Evolutionary conservation across 805 yeast species (phyloP), one percentile per base, ranked within the genome.

Genomic region (Pichia cephalocereana): DNA sequence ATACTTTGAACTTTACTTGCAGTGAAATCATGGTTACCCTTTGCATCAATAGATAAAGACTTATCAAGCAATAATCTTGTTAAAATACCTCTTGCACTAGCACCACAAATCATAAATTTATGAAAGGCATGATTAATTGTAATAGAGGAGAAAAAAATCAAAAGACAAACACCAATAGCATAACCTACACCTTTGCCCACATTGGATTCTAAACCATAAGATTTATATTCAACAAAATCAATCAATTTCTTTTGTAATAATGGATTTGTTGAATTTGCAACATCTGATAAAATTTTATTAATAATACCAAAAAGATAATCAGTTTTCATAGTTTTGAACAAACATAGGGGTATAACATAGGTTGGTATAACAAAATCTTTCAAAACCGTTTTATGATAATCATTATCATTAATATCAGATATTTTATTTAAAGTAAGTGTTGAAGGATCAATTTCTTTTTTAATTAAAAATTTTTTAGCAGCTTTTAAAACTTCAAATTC

Each of bases 1-100:
- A 88, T 66, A 12, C 88, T 80, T 37, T 91, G 86, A 48, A 89
- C 74, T 52, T 79, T 81, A 48, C 93, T 86, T 37, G 77, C 72
- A 1, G 95, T 81, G 59, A 70, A 86, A 50, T 73, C 69, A 56
- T 80, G 82, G 44, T 72, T 77, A 6, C 90, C 79, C 46, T 70
- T 71, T 9, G 80, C 74, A 48, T 82, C 79, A 39, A 88, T 69
- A 45, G 64, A 69, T 56, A 85, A 77, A 15, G 87, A 70, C 62
- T 88, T 88, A 43, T 76, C 77, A 51, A 84, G 70, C 18, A 86
- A 69, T 8, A 83, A 79, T 48, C 82, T 79, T 4, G 86, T 83
- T 47, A 88, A 64, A 3, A 83, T 76, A 0, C 89, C 81, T 57
- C 86, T 80, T 5, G 74, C 76, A 58, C 80, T 78, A 8, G 85